Evolutionary conservation across 2,329 filamentous ascomycete genomes (phyloP).

Genomic region (Stachybotrys chlorohalonatus): DNA sequence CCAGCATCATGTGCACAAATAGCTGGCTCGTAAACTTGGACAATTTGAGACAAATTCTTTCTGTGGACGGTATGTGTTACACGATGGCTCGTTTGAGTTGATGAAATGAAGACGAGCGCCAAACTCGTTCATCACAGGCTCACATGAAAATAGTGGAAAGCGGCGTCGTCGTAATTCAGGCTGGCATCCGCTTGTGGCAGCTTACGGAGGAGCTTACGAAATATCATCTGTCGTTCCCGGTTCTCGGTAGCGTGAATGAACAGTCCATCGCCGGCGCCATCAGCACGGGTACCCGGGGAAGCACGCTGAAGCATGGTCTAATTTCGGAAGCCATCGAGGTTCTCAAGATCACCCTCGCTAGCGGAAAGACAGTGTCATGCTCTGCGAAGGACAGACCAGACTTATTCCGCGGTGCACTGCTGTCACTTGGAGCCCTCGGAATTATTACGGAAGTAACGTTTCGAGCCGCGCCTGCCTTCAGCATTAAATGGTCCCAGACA

Average conservation of each 20-base stretch:
- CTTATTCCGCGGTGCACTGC: neutral
- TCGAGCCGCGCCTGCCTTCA: neutral
- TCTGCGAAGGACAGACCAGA: neutral
- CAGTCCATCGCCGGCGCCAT: neutral
- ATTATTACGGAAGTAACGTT: neutral
- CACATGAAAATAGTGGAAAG: neutral
- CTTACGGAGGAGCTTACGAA: neutral
- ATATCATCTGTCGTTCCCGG: neutral
- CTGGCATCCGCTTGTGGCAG: neutral
- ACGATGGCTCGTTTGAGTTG: neutral
- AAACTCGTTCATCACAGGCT: neutral
- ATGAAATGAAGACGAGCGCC: no score
- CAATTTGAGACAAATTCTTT: neutral
- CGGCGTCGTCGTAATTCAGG: neutral
- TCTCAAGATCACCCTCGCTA: neutral
- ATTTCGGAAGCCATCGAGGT: neutral
- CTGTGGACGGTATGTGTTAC: neutral
- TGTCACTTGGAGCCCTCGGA: neutral
- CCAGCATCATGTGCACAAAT: neutral
- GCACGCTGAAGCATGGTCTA: neutral
- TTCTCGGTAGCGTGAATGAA: neutral
- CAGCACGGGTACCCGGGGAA: neutral
- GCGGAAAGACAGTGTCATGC: neutral
- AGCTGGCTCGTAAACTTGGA: neutral
- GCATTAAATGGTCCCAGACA: neutral